These are phyloP conservation scores for Rosa multiflora DNA, from an alignment of 306 rosid species.

Conservation along the genomic window DNA sequence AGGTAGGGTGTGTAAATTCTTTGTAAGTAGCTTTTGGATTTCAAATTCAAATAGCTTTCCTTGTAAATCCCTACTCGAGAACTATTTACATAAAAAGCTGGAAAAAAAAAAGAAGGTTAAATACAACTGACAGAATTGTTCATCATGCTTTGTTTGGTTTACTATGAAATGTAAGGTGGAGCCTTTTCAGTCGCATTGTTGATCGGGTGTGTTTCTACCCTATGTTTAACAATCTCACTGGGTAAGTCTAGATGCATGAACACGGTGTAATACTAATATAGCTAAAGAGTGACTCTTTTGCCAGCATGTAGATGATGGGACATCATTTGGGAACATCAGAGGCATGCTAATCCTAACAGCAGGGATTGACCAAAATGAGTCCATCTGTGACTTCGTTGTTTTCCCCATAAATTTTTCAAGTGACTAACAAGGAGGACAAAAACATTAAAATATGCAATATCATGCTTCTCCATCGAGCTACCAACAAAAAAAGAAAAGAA, in stretches of 20 bases:
- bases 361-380: no score
- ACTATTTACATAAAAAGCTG: slow-evolving; percentile 5
- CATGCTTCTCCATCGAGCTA: no score
- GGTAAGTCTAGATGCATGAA: background rate
- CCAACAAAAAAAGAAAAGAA: no score
- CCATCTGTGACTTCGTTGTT: no score
- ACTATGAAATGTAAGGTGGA: background rate
- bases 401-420: no score
- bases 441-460: no score
- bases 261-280: background rate
- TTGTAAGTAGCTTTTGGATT: slow-evolving; percentile 26
- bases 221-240: background rate
- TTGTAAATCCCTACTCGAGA: slow-evolving; percentile 16
- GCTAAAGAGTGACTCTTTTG: background rate
- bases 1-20: slow-evolving; percentile 29
- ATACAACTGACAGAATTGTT: background rate
- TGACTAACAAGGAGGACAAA: no score
- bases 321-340: background rate
- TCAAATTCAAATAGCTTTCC: slow-evolving; percentile 3
- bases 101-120: background rate
- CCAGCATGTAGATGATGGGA: background rate
- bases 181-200: no score
- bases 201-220: no score
- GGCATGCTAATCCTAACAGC: no score
- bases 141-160: background rate